A percentile compares a stretch with the other conserved stretches of the same genome.
Evolutionary conservation across 2,329 filamentous ascomycete genomes (phyloP).

Genomic region (Dothideomycetes sp.): DNA sequence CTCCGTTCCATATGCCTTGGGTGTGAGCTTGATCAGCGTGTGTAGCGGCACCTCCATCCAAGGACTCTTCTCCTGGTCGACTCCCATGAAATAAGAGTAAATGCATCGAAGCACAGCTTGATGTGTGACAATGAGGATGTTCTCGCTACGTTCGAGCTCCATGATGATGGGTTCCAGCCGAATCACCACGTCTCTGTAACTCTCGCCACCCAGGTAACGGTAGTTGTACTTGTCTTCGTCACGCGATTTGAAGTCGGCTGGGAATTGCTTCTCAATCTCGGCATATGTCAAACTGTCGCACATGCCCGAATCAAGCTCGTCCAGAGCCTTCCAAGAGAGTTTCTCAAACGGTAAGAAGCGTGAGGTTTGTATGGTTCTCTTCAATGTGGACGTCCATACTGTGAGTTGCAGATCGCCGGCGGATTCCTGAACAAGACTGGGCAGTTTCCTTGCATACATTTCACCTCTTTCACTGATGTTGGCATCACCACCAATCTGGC

Average conservation of each 20-base stretch:
- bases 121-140: conserved; percentile 96
- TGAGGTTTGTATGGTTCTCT: conserved; percentile 84
- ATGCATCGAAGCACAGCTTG: conserved; percentile 95
- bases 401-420: conserved; percentile 67
- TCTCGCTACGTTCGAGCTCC: conserved; percentile 92
- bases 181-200: conserved; percentile 92
- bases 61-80: conserved; percentile 80
- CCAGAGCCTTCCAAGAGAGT: conserved; percentile 95
- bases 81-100: conserved; percentile 98
- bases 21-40: conserved; percentile 92
- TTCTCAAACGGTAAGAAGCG: conserved; percentile 87
- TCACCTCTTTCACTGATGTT: conserved; percentile 78
- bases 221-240: conserved; percentile 99
- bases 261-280: conserved; percentile 83
- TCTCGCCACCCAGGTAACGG: conserved; percentile 92
- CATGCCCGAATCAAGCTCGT: conserved; percentile 92
- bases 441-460: conserved; percentile 75
- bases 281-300: conserved; percentile 95
- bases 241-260: conserved; percentile 88
- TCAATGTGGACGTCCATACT: conserved; percentile 67
- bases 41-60: conserved; percentile 99
- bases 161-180: conserved; percentile 98
- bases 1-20: conserved; percentile 85
- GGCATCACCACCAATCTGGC: conserved; percentile 88
- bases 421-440: conserved; percentile 73